Percentiles rank a stretch among this genome's conserved stretches.
Evolutionary conservation across 2,329 filamentous ascomycete genomes (phyloP).

Genomic region (Xylariaceae sp.): DNA sequence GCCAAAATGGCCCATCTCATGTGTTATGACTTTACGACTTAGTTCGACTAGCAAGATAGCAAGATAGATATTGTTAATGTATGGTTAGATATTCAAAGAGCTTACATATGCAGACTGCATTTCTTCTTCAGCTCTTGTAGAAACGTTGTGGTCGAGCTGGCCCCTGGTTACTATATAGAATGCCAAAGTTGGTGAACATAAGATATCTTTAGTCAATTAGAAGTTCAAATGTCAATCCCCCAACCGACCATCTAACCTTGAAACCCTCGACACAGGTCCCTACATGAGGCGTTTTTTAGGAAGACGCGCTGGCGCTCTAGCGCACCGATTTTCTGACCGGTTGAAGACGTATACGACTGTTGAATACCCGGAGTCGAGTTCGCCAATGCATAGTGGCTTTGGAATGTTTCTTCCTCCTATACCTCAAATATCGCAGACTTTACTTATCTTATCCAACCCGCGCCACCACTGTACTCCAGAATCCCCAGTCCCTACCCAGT

Average conservation of each 20-base stretch:
- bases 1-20: slow-evolving; percentile 11
- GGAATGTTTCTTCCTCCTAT: background rate
- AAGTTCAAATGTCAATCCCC: background rate
- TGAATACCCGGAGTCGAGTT: slow-evolving; percentile 17
- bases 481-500: too few relatives aligned
- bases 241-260: too few relatives aligned
- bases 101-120: too few relatives aligned
- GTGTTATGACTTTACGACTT: slow-evolving; percentile 12
- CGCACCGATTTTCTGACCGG: slow-evolving; percentile 5
- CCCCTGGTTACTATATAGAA: background rate
- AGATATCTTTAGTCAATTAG: too few relatives aligned
- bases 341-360: slow-evolving; percentile 4
- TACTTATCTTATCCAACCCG: background rate
- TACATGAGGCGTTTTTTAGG: background rate
- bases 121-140: too few relatives aligned
- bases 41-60: slow-evolving; percentile 2
- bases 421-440: background rate
- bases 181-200: background rate
- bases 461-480: background rate
- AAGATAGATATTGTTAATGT: background rate
- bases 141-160: too few relatives aligned
- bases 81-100: background rate
- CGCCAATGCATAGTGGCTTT: slow-evolving; percentile 12
- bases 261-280: too few relatives aligned
- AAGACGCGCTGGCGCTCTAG: background rate